Conservation (phyloP, 441 rosid genomes). For the Sinapis alba region DNA sequence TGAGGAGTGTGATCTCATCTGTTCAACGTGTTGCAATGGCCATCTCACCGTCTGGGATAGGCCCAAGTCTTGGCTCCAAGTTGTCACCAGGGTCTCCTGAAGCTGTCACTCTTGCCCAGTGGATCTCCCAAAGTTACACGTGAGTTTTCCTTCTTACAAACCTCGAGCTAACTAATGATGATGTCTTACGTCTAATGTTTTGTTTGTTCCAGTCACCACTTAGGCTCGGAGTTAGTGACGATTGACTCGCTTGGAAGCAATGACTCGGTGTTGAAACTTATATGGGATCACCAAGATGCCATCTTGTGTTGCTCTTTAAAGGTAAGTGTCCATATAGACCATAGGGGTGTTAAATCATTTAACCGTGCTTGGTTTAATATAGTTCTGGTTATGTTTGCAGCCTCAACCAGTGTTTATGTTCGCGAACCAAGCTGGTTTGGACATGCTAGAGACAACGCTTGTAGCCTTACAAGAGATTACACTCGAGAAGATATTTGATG, state of each 20-base stretch:
- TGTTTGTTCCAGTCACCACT: slow-evolving; percentile 51
- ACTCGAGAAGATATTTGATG: slow-evolving; percentile 85
- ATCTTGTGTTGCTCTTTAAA: slow-evolving; percentile 83
- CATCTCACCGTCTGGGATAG: slow-evolving; percentile 77
- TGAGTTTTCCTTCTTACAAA: slow-evolving; percentile 14
- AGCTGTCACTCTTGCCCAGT: slow-evolving; percentile 78
- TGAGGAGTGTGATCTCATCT: slow-evolving; percentile 85
- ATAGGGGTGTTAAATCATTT: background rate
- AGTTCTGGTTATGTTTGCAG: slow-evolving; percentile 45
- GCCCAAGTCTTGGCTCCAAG: slow-evolving; percentile 63
- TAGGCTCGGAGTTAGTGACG: slow-evolving; percentile 69
- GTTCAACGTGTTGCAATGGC: slow-evolving; percentile 98
- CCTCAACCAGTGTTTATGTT: slow-evolving; percentile 79
- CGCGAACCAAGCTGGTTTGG: slow-evolving; percentile 94
- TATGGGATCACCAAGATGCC: slow-evolving; percentile 89
- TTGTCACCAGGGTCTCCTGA: slow-evolving; percentile 80
- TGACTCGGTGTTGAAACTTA: slow-evolving; percentile 66
- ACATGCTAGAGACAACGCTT: slow-evolving; percentile 95
- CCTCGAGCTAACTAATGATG: background rate
- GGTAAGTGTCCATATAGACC: slow-evolving; percentile 40
- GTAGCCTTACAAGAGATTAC: slow-evolving; percentile 91
- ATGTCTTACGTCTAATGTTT: background rate
- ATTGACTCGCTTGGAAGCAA: slow-evolving; percentile 50
- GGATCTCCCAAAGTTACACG: slow-evolving; percentile 92
- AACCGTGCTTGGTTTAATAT: background rate